These are phyloP conservation scores for Stenocarpella maydis DNA, from an alignment of 2,329 filamentous ascomycete genomes.

Conservation along the genomic window DNA sequence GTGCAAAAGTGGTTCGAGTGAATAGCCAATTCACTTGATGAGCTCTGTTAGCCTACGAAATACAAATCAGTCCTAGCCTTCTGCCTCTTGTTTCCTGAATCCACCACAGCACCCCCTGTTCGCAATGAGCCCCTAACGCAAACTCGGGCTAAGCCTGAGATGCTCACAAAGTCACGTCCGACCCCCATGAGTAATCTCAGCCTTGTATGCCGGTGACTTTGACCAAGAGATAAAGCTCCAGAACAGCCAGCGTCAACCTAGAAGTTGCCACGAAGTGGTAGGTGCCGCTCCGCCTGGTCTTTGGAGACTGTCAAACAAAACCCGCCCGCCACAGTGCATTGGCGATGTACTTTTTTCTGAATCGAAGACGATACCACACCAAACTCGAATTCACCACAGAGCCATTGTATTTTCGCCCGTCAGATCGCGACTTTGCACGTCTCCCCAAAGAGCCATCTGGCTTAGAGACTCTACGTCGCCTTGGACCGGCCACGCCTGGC, in stretches of 20 bases:
- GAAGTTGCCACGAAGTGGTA: neutral
- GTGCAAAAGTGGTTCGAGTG: neutral
- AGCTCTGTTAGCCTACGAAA: no score
- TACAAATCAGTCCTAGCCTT: neutral
- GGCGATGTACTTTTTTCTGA: neutral
- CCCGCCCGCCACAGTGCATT: neutral
- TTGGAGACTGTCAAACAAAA: neutral
- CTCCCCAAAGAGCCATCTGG: neutral
- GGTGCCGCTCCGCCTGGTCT: neutral
- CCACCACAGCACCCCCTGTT: neutral
- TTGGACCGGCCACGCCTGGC: constrained; percentile 28
- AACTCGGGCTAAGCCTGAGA: neutral
- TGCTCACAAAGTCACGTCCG: neutral
- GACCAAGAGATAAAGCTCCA: neutral
- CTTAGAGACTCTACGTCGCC: constrained; percentile 17
- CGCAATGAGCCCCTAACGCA: neutral
- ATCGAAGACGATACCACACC: neutral
- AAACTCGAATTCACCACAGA: neutral
- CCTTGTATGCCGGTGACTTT: neutral
- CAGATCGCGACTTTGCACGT: neutral
- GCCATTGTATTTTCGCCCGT: neutral
- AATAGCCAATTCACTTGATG: neutral
- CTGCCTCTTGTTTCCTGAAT: neutral
- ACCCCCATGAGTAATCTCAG: neutral
- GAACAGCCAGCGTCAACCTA: neutral